Evolutionary conservation across 441 rosid species (phyloP).

Genomic region (Erodium trifolium): DNA sequence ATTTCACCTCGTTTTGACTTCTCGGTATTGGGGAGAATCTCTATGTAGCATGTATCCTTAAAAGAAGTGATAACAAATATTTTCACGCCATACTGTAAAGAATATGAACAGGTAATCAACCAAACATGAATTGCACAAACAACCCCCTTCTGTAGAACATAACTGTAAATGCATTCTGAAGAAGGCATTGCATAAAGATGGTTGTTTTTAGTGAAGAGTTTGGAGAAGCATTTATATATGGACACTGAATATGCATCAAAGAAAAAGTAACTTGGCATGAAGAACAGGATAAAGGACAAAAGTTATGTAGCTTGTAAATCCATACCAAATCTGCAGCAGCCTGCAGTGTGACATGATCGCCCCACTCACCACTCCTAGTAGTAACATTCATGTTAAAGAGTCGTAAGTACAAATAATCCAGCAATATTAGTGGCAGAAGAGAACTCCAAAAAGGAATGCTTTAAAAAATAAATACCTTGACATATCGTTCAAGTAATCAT

Average conservation of each 20-base stretch:
- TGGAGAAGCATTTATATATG: not conserved
- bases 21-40: constrained; percentile 32
- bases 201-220: too few relatives aligned
- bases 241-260: not conserved
- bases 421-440: constrained; percentile 2
- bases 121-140: not conserved
- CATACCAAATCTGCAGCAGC: constrained; percentile 44
- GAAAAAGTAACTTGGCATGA: too few relatives aligned
- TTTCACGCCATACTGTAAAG: constrained; percentile 28
- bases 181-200: too few relatives aligned
- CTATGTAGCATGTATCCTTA: constrained; percentile 39
- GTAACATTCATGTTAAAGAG: constrained; percentile 5
- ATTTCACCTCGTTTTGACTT: constrained; percentile 30
- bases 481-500: constrained; percentile 39
- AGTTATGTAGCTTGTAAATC: not conserved
- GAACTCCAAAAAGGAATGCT: not conserved
- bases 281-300: not conserved
- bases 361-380: constrained; percentile 42
- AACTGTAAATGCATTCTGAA: too few relatives aligned
- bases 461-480: constrained; percentile 24
- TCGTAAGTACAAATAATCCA: not conserved
- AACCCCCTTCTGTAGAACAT: too few relatives aligned
- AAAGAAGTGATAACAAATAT: constrained; percentile 40
- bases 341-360: constrained; percentile 50
- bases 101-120: constrained; percentile 10